Conservation (phyloP, 371 early-diverging fungal genomes). For the Mucor irregularis region DNA sequence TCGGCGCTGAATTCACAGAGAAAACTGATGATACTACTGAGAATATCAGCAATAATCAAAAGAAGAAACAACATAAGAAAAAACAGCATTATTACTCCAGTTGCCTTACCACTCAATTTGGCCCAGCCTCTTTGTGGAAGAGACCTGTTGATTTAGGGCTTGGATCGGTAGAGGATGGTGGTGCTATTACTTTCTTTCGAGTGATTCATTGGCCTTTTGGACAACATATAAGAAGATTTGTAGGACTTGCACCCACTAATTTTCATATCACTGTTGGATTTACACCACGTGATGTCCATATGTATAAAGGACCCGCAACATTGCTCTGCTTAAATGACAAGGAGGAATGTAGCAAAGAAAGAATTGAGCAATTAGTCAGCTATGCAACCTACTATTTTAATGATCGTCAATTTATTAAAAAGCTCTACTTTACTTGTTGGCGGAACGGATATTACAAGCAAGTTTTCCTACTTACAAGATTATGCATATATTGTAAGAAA, state of each 20-base stretch:
- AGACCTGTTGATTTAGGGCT: conserved; percentile 26
- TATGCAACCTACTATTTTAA: too few relatives aligned
- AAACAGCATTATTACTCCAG: background rate
- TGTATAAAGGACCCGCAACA: conserved; percentile 27
- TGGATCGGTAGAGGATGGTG: background rate
- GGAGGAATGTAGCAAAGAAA: too few relatives aligned
- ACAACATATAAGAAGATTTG: conserved; percentile 6
- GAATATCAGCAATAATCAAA: background rate
- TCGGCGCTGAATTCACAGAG: too few relatives aligned
- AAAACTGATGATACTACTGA: too few relatives aligned
- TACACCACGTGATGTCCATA: conserved; percentile 20
- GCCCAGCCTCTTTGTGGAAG: conserved; percentile 2
- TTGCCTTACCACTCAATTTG: background rate
- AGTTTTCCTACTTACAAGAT: too few relatives aligned
- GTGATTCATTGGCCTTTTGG: conserved; percentile 28
- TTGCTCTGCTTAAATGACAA: conserved; percentile 14
- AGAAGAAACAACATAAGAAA: background rate
- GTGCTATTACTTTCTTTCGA: conserved; percentile 12
- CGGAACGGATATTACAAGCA: too few relatives aligned
- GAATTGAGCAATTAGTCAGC: too few relatives aligned
- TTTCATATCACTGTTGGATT: conserved; percentile 32
- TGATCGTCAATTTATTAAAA: too few relatives aligned
- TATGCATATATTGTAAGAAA: too few relatives aligned
- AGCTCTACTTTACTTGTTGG: too few relatives aligned
- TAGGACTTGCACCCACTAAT: conserved; percentile 6